Base-by-base conservation (phyloP, 345 rosid genomes). In the Acer campestre region DNA sequence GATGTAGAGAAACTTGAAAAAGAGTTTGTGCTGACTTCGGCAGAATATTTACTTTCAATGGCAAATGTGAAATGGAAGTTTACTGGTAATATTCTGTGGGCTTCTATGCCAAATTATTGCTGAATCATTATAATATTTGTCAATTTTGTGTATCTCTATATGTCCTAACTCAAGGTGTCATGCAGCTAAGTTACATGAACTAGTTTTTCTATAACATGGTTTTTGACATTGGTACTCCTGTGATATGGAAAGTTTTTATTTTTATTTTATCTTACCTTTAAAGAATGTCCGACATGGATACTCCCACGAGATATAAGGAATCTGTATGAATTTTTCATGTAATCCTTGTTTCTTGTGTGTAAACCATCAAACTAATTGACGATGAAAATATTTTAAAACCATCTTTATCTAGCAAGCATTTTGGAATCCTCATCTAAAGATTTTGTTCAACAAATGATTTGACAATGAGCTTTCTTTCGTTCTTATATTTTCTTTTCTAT, bases 21-120 rank as follows among this genome's bases (percentile, higher is more conserved):
- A 67, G 97, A 96, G 86, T 90, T 85, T 84, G 86, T 96, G 71
- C 85, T 92, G 61, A 91, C 97, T 58, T 89, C 95, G 7, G 98
- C 97, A 53, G 97, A 94, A 84, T 88, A 88, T 83, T 77, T 88
- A 81, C 97, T 96, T 73, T 92, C 89, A 56, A 82, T 90, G 74
- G 87, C 87, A 82, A 90, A 89, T 75, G 79, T 91, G 46, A 84
- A 80, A 78, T 91, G 95, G 94, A 89, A 84, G 46, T 89, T 82
- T 84, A 84, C 84, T 77, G 93, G 99, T 94, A 91, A 62, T 46
- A 22, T 62, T 48, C 20, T 62, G 38, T 9, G 29, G 53, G 31
- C 17, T 49, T 63, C 59, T 62, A 27, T 20, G 27, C 27, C 63
- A 59, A 18, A 20, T 59, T 59, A 59, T 59, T 59, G 23, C 63